Evolutionary conservation across 163 green algal genomes (phyloP), one percentile per base, ranked within the genome.

Genomic region (Scenedesmus sp.): DNA sequence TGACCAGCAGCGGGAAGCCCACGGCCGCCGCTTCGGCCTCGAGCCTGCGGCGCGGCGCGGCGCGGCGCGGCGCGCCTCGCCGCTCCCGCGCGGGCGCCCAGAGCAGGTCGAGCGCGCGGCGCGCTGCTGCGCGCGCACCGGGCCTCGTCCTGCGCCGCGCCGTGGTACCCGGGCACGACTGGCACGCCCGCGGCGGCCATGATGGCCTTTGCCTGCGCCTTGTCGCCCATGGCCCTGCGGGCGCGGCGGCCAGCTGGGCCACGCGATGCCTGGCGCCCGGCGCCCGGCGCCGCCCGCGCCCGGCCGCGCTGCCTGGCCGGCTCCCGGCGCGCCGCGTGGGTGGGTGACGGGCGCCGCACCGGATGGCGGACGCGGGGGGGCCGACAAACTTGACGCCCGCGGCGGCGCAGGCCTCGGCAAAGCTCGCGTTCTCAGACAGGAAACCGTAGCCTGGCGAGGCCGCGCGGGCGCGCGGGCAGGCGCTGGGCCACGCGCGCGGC

Each of bases 1-100:
- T 99, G 17, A 99, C 88, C 82, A 99, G 94, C 66, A 97, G 76
- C 2, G 94, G 94, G 75, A 93, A 97, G 18, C 94, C 94, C 33
- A 96, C 85, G 0, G 63, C 62, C n/a, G 42, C 44, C 0, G 89
- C 92, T 83, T 94, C 89, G 3, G 82, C 57, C 29, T 82, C 29
- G 26, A 93, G 77, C 70, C 81, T 91, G 75, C n/a, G 50, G 36
- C 39, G 42, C 63, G 44, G 63, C 63, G 63, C 63, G 54, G 63
- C 63, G 54, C 42, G 42, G 39, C 42, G 22, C 9, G 51, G 22
- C n/a, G 51, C 51, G 9, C 3, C 50, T 4, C 22, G 22, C 15
- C 42, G 13, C 26, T 31, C 53, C 67, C 39, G 31, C 4, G 7
- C 4, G 47, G 39, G 56, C 58, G 31, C 58, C 45, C 28, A 22